Evolutionary conservation across 2,329 filamentous ascomycete genomes (phyloP).

Genomic region (Penicillium sp.): DNA sequence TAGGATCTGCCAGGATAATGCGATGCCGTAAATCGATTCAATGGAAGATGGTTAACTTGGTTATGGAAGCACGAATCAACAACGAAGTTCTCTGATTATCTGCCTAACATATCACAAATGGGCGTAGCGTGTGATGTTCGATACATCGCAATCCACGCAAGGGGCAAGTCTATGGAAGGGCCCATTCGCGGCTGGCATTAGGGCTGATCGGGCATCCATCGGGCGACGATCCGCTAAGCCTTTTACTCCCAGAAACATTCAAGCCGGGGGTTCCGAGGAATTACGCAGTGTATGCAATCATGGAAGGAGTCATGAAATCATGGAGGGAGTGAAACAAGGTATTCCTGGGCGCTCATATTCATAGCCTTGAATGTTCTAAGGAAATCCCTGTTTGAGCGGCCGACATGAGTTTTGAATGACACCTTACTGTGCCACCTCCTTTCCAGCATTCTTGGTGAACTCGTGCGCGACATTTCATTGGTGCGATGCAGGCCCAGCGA

Average conservation of each 20-base stretch:
- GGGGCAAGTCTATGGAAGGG: constrained; percentile 4
- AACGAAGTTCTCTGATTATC: background rate
- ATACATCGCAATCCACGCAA: constrained; percentile 19
- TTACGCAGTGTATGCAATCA: too few relatives aligned
- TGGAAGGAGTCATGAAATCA: background rate
- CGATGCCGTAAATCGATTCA: background rate
- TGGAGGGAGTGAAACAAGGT: background rate
- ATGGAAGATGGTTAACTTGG: background rate
- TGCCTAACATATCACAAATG: constrained; percentile 7
- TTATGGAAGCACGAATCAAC: background rate
- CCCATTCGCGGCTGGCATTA: background rate
- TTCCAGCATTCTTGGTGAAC: constrained; percentile 4
- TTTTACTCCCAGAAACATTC: background rate
- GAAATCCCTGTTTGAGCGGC: background rate
- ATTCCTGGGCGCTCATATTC: background rate
- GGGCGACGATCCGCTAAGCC: constrained; percentile 1
- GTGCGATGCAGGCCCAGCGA: constrained; percentile 1
- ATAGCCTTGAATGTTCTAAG: background rate
- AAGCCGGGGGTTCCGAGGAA: background rate
- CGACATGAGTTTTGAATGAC: background rate
- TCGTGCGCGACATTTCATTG: constrained; percentile 10
- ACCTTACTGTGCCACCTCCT: constrained; percentile 5
- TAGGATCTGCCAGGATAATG: background rate
- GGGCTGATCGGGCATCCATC: constrained; percentile 5
- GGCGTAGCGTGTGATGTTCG: background rate